These are phyloP conservation scores for Leccinum ponderosum DNA, from an alignment of 1,284 basidiomycete species.

Conservation along the genomic window DNA sequence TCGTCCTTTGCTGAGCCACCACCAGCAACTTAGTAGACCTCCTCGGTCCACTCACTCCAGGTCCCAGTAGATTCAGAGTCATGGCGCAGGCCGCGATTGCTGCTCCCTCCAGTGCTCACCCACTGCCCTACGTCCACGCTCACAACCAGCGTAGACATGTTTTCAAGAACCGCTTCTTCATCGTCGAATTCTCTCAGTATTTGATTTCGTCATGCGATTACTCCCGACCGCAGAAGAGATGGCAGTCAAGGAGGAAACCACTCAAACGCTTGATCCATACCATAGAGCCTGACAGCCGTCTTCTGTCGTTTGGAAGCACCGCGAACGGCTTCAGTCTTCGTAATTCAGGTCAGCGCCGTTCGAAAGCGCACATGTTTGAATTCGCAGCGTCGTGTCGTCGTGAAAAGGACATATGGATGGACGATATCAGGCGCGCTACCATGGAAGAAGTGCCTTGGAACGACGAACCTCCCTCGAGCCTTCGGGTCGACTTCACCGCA, in stretches of 20 bases:
- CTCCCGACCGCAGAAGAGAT: slow-evolving; percentile 89
- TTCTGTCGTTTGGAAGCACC: slow-evolving; percentile 94
- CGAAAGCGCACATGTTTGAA: too few species aligned
- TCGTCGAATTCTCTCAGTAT: slow-evolving; percentile 69
- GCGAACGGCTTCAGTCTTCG: slow-evolving; percentile 93
- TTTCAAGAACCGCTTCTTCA: slow-evolving; percentile 60
- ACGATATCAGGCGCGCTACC: too few species aligned
- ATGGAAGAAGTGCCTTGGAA: too few species aligned
- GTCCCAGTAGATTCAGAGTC: not conserved
- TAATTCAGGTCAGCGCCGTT: slow-evolving; percentile 76
- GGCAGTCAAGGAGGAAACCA: slow-evolving; percentile 89
- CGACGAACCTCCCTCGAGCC: slow-evolving; percentile 23
- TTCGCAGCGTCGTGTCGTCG: too few species aligned
- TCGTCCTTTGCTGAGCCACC: slow-evolving; percentile 4
- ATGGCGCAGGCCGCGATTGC: slow-evolving; percentile 33
- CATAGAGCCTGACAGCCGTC: slow-evolving; percentile 88
- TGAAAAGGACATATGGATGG: too few species aligned
- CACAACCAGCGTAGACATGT: slow-evolving; percentile 38
- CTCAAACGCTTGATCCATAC: slow-evolving; percentile 94
- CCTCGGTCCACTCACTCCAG: slow-evolving; percentile 1
- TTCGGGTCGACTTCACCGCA: slow-evolving; percentile 43
- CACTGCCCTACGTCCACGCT: slow-evolving; percentile 28
- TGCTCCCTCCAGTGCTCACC: slow-evolving; percentile 18
- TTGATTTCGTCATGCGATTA: slow-evolving; percentile 88
- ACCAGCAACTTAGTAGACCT: slow-evolving; percentile 12